A percentile compares a stretch with the other conserved stretches of the same genome.
phyloP scores from a whole-genome alignment of 2,329 filamentous ascomycete species.

The Sarocladium brachiariae region DNA sequence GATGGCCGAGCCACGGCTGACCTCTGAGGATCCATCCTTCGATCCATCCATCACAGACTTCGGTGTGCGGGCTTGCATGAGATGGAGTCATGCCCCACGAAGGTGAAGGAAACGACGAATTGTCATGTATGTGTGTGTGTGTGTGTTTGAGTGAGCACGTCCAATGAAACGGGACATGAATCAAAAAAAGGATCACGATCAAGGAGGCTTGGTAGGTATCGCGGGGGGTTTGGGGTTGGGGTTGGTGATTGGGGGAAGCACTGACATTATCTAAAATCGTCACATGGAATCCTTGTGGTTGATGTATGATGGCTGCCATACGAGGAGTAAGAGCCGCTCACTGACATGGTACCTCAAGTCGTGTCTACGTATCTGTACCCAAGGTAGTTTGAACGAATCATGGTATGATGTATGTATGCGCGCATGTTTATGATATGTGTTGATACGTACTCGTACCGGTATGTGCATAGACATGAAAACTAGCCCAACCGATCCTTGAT shows the following conservation, averaged over 20 bases:
- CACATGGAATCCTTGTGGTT: too few species aligned
- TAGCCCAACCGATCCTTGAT: not conserved
- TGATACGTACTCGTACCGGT: too few species aligned
- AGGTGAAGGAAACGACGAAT: not conserved
- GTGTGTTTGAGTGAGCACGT: not conserved
- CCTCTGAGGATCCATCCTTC: not conserved
- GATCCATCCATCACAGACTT: not conserved
- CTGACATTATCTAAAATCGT: too few species aligned
- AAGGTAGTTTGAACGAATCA: too few species aligned
- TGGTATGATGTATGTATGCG: too few species aligned
- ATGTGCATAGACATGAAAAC: too few species aligned
- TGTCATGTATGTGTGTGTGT: not conserved
- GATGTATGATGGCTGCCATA: too few species aligned
- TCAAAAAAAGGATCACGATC: constrained; percentile 7
- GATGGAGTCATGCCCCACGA: not conserved
- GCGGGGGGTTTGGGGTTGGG: not conserved
- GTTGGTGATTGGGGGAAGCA: too few species aligned
- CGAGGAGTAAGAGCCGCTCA: too few species aligned
- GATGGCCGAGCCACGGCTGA: constrained; percentile 2
- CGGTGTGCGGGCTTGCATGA: constrained; percentile 8
- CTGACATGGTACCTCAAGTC: too few species aligned
- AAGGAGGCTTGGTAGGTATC: not conserved
- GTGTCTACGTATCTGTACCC: too few species aligned
- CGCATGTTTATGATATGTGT: too few species aligned
- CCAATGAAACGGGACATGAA: not conserved